Percentiles rank a stretch among this genome's conserved stretches.
These are phyloP conservation scores for Fraxinus sp. DNA, from an alignment of 305 asterid species.

Conservation along the genomic window DNA sequence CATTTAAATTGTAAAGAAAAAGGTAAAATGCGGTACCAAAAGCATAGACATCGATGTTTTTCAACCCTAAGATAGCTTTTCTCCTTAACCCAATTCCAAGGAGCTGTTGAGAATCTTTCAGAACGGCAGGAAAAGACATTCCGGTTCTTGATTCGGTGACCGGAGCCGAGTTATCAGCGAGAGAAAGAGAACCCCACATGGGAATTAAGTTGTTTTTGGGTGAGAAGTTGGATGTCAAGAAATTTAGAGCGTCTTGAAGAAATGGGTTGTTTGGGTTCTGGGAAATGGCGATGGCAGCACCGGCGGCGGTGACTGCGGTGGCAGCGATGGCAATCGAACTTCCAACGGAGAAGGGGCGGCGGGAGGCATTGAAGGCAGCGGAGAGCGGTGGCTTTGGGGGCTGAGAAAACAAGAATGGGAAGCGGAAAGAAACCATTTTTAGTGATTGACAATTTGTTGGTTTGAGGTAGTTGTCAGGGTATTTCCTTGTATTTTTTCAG, in stretches of 20 bases:
- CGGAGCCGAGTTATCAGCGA: constrained; percentile 44
- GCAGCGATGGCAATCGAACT: constrained; percentile 33
- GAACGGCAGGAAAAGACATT: constrained; percentile 63
- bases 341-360: constrained; percentile 32
- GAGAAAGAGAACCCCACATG: constrained; percentile 67
- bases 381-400: constrained; percentile 47
- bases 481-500: background rate
- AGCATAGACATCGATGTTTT: constrained; percentile 87
- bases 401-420: constrained; percentile 85
- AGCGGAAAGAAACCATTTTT: constrained; percentile 66
- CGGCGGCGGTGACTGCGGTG: constrained; percentile 38
- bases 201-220: constrained; percentile 30
- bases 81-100: constrained; percentile 79
- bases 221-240: constrained; percentile 38
- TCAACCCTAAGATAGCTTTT: constrained; percentile 74
- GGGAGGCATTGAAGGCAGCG: constrained; percentile 38
- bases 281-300: constrained; percentile 51
- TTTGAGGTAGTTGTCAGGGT: background rate
- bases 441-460: background rate
- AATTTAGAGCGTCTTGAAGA: constrained; percentile 43
- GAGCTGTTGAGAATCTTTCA: constrained; percentile 70
- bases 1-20: background rate
- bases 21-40: constrained; percentile 55
- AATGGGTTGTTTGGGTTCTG: constrained; percentile 39
- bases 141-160: constrained; percentile 72